These are phyloP conservation scores for Geotrichum europaeum DNA, from an alignment of 1,139 yeast species.

Conservation along the genomic window DNA sequence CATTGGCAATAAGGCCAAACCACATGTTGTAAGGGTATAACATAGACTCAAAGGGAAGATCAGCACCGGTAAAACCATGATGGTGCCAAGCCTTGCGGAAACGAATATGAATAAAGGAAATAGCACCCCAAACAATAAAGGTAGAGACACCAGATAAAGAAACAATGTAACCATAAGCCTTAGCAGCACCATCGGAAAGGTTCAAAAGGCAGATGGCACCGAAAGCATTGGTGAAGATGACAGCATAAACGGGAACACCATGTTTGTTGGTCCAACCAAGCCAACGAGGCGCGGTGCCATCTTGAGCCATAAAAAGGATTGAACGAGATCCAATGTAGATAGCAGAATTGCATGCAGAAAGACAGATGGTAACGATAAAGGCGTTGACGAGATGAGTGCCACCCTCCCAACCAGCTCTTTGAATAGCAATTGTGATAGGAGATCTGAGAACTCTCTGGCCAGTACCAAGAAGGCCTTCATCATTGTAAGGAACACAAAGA, in stretches of 20 bases:
- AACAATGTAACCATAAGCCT: slow-evolving; percentile 78
- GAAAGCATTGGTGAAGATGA: slow-evolving; percentile 41
- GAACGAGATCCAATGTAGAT: slow-evolving; percentile 59
- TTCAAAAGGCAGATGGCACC: slow-evolving; percentile 58
- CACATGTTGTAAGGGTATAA: slow-evolving; percentile 51
- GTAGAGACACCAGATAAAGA: slow-evolving; percentile 64
- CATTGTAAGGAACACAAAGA: slow-evolving; percentile 71
- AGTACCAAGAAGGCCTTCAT: slow-evolving; percentile 40
- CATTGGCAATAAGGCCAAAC: slow-evolving; percentile 46
- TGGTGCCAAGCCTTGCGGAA: slow-evolving; percentile 47
- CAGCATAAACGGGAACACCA: slow-evolving; percentile 57
- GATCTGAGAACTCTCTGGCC: slow-evolving; percentile 49
- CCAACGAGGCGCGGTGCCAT: slow-evolving; percentile 56
- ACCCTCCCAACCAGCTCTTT: slow-evolving; percentile 59
- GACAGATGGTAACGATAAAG: slow-evolving; percentile 61
- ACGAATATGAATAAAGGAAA: slow-evolving; percentile 47
- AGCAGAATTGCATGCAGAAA: slow-evolving; percentile 72
- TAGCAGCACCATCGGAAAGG: slow-evolving; percentile 53
- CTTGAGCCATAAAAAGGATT: slow-evolving; percentile 51
- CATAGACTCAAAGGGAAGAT: slow-evolving; percentile 49
- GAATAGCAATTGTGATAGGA: slow-evolving; percentile 72
- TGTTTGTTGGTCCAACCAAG: slow-evolving; percentile 50
- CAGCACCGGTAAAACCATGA: slow-evolving; percentile 44
- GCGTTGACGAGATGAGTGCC: slow-evolving; percentile 72
- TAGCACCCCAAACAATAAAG: slow-evolving; percentile 47